Conservation (phyloP, 1,284 basidiomycete genomes). For the Cutaneotrichosporon mucoides region DNA sequence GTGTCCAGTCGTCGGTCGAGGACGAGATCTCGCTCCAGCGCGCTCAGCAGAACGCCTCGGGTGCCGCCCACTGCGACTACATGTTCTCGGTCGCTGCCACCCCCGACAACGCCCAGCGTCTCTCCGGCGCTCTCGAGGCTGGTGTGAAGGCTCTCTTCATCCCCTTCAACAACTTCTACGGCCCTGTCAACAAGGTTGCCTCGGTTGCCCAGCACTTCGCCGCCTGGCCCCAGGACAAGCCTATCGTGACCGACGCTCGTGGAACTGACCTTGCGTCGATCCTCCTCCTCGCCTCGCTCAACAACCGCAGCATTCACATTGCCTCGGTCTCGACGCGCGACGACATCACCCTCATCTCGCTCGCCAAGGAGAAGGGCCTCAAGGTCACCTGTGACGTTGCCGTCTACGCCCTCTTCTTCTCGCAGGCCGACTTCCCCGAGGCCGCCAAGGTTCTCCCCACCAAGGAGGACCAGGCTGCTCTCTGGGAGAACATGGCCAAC, state of each 20-base stretch:
- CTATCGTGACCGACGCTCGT: conserved; percentile 89
- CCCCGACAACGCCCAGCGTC: conserved; percentile 59
- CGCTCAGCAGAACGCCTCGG: conserved; percentile 62
- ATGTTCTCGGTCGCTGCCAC: conserved; percentile 75
- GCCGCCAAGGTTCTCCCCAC: conserved; percentile 67
- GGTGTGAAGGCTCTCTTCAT: conserved; percentile 81
- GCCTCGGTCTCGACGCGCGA: conserved; percentile 86
- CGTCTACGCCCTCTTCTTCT: conserved; percentile 89
- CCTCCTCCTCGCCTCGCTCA: conserved; percentile 84
- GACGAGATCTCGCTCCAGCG: conserved; percentile 66
- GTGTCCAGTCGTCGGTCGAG: conserved; percentile 59
- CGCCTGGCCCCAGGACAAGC: conserved; percentile 85
- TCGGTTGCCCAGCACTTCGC: conserved; percentile 80
- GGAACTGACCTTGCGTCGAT: conserved; percentile 90
- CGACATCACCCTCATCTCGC: conserved; percentile 83
- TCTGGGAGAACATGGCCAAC: conserved; percentile 80
- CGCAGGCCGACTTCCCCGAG: conserved; percentile 65
- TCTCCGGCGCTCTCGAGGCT: conserved; percentile 69
- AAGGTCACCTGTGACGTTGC: conserved; percentile 96
- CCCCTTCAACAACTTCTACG: conserved; percentile 63
- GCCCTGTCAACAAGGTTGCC: conserved; percentile 55
- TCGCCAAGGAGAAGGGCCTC: conserved; percentile 91
- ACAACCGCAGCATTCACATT: conserved; percentile 85
- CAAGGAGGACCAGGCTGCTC: conserved; percentile 69
- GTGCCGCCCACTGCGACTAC: conserved; percentile 76